Conservation (phyloP, 129 eudicot species). For the Saussurea involucrata region DNA sequence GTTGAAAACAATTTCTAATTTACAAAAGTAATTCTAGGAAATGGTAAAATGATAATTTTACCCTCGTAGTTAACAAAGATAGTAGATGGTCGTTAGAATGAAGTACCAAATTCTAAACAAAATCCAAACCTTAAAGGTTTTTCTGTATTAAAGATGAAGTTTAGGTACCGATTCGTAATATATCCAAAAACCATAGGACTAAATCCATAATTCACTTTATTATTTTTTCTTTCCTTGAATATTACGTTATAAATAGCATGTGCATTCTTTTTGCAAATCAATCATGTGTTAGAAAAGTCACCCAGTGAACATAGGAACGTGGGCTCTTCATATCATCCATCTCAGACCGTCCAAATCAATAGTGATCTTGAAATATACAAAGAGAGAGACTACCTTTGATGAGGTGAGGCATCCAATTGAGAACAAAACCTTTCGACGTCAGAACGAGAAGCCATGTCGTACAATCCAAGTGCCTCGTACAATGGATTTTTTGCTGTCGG, state of each 20-base stretch:
- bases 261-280: neutral
- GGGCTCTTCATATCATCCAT: neutral
- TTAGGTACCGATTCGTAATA: neutral
- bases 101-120: neutral
- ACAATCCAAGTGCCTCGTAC: conserved; percentile 74
- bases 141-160: neutral
- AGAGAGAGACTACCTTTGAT: conserved; percentile 41
- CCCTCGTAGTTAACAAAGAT: neutral
- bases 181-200: neutral
- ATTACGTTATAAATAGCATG: neutral
- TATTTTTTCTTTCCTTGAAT: neutral
- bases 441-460: conserved; percentile 38
- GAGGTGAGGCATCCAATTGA: conserved; percentile 50
- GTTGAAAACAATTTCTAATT: neutral
- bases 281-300: neutral
- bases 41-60: neutral
- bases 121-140: neutral
- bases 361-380: neutral
- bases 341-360: neutral
- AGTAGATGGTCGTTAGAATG: neutral
- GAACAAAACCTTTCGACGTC: conserved; percentile 58
- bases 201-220: neutral
- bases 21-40: neutral
- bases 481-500: conserved; percentile 52
- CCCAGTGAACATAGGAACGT: neutral